Evolutionary conservation across 2,329 filamentous ascomycete genomes (phyloP).

Genomic region (Ophiostoma quercus): DNA sequence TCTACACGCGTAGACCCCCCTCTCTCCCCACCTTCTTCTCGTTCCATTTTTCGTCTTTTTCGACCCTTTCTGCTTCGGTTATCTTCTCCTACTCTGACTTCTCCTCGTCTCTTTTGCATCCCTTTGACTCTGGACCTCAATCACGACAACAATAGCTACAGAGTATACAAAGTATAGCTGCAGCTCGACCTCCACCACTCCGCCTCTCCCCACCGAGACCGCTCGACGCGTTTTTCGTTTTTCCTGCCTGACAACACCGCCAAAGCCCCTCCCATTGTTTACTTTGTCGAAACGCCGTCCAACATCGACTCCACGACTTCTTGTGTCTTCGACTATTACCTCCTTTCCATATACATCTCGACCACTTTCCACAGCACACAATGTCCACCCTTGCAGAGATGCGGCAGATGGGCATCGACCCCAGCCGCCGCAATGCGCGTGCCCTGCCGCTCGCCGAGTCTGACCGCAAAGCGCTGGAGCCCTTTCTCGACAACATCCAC

Average conservation of each 20-base stretch:
- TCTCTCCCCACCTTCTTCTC: conserved; percentile 9
- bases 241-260: conserved; percentile 12
- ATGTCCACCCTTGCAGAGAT: conserved; percentile 28
- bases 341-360: background rate
- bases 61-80: background rate
- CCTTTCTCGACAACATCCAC: conserved; percentile 89
- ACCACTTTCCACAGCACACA: background rate
- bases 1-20: conserved; percentile 18
- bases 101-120: background rate
- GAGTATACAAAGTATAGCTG: background rate
- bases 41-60: background rate
- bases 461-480: conserved; percentile 79
- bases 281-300: background rate
- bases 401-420: conserved; percentile 62
- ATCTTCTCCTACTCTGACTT: background rate
- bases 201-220: conserved; percentile 1
- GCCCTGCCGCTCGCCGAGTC: conserved; percentile 73
- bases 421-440: conserved; percentile 76
- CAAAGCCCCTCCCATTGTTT: background rate
- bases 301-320: background rate
- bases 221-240: conserved; percentile 13
- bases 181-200: background rate
- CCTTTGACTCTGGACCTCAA: background rate
- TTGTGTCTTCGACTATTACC: background rate
- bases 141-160: background rate